Evolutionary conservation across 352 stramenopile genomes (phyloP).

Genomic region (Globisporangium acanthophoron): DNA sequence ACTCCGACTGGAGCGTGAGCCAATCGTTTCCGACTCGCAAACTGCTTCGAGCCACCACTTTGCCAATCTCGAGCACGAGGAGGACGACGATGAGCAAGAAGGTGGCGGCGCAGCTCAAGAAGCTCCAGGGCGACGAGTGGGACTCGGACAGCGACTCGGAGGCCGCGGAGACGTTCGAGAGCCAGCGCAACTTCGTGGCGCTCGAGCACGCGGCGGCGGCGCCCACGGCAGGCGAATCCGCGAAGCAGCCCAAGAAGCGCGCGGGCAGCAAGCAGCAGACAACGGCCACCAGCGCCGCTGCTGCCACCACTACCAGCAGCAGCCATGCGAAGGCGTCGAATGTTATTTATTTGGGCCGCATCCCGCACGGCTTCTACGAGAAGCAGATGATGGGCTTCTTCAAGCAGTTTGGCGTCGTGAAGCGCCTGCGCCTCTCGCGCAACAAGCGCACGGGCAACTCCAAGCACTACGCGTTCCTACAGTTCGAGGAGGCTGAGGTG

Average conservation of each 20-base stretch:
- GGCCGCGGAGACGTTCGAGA: slow-evolving; percentile 32
- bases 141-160: slow-evolving; percentile 80
- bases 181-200: slow-evolving; percentile 45
- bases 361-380: slow-evolving; percentile 96
- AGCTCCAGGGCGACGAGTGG: slow-evolving; percentile 79
- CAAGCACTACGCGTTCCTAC: slow-evolving; percentile 95
- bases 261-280: slow-evolving; percentile 34
- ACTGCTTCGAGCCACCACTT: background rate
- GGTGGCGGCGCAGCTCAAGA: slow-evolving; percentile 70
- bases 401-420: slow-evolving; percentile 94
- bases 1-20: background rate
- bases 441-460: slow-evolving; percentile 94
- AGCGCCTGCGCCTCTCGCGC: slow-evolving; percentile 88
- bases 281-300: slow-evolving; percentile 17
- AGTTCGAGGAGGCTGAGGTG: slow-evolving; percentile 93
- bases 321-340: slow-evolving; percentile 46
- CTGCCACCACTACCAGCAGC: slow-evolving; percentile 14
- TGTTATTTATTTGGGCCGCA: slow-evolving; percentile 96
- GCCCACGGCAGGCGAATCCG: slow-evolving; percentile 2
- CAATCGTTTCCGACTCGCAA: too few species aligned
- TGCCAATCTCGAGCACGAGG: background rate
- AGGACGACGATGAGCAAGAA: slow-evolving; percentile 57
- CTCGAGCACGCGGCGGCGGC: slow-evolving; percentile 22
- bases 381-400: slow-evolving; percentile 94
- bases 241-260: slow-evolving; percentile 47